Base-by-base conservation (phyloP, 164 flowering plant species). In the Brasenia schreberi region DNA sequence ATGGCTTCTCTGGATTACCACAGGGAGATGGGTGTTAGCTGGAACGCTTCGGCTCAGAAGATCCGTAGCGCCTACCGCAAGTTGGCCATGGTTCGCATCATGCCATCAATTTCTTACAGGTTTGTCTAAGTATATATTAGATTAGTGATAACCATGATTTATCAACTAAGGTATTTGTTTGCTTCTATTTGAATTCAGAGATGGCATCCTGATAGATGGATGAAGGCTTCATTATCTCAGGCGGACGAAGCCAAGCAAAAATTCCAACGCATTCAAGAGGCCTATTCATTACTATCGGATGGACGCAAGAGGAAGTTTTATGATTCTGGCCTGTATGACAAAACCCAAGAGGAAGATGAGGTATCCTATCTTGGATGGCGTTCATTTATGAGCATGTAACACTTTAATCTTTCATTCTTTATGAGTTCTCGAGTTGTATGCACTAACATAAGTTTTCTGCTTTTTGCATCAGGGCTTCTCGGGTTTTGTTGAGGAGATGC, bases 141-240 rank as follows among this genome's bases (percentile, higher is more conserved):
- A n/a, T n/a, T n/a, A n/a, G n/a, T n/a, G n/a, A n/a, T n/a, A n/a
- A n/a, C n/a, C n/a, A n/a, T n/a, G n/a, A n/a, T n/a, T n/a, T n/a
- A n/a, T n/a, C n/a, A n/a, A n/a, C n/a, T n/a, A n/a, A n/a, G n/a
- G n/a, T n/a, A n/a, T n/a, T n/a, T n/a, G n/a, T n/a, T n/a, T n/a
- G n/a, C n/a, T n/a, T n/a, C n/a, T n/a, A n/a, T n/a, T n/a, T n/a
- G n/a, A n/a, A n/a, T 44, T 75, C 83, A 89, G 94, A 76, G 75
- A 85, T 89, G 98, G 96, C 98, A 92, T 80, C 98, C 98, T 0
- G 98, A 92, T 67, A 78, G 78, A 66, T 89, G 96, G 92, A 68
- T 77, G 1, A 77, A 72, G 63, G 79, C 42, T 1, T 89, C 92
- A 1, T 68, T 81, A 18, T 43, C 74, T 18, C 67, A 75, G 27